These are phyloP conservation scores for Hirschfeldia incana DNA, from an alignment of 345 rosid genomes.

Conservation along the genomic window DNA sequence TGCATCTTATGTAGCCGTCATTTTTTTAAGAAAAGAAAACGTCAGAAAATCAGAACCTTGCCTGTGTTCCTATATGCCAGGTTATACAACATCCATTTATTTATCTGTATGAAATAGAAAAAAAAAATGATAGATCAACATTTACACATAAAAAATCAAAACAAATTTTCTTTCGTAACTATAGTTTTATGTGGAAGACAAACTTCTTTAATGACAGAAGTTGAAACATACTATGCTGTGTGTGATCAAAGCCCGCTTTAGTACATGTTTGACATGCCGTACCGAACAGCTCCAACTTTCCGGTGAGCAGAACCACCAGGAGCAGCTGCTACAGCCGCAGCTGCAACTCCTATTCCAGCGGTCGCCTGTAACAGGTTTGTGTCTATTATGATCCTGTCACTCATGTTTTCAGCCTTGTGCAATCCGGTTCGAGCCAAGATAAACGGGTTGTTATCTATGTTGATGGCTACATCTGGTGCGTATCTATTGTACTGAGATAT, in stretches of 20 bases:
- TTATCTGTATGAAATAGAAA: constrained; percentile 11
- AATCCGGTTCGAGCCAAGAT: constrained; percentile 67
- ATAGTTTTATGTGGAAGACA: constrained; percentile 16
- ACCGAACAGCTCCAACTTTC: constrained; percentile 78
- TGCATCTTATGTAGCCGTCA: constrained; percentile 13
- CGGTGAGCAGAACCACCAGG: constrained; percentile 53
- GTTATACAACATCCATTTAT: constrained; percentile 26
- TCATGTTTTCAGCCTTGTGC: constrained; percentile 53
- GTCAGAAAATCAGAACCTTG: constrained; percentile 14
- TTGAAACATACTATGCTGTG: constrained; percentile 21
- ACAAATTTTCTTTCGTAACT: not conserved
- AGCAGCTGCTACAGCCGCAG: constrained; percentile 43
- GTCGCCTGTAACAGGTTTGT: constrained; percentile 64
- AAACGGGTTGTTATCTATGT: constrained; percentile 77
- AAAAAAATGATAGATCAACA: constrained; percentile 5
- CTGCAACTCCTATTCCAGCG: constrained; percentile 56
- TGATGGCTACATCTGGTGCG: constrained; percentile 70
- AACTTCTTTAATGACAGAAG: constrained; percentile 13
- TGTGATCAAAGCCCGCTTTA: constrained; percentile 29
- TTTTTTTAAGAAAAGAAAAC: not conserved
- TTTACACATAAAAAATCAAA: not conserved
- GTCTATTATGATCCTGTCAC: constrained; percentile 55
- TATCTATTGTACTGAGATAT: constrained; percentile 60
- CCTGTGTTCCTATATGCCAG: constrained; percentile 10
- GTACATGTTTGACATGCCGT: constrained; percentile 71